Conservation (phyloP, 2,329 filamentous ascomycete genomes). For the Paraphoma chrysanthemicola region DNA sequence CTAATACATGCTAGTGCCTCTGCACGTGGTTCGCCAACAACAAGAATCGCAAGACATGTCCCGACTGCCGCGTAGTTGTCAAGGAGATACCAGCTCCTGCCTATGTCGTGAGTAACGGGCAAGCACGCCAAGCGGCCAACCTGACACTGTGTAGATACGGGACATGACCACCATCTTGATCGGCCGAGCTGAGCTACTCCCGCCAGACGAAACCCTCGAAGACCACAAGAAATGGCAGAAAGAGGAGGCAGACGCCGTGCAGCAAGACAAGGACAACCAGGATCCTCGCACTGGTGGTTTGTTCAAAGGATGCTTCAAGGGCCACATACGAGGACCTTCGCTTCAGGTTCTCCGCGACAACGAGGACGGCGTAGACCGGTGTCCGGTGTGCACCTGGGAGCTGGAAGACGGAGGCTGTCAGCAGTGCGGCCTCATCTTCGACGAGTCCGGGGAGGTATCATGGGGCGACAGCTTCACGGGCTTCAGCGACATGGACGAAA, state of each 20-base stretch:
- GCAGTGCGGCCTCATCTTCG: conserved; percentile 61
- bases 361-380: conserved; percentile 67
- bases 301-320: conserved; percentile 67
- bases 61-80: conserved; percentile 69
- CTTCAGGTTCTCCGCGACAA: conserved; percentile 59
- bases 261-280: conserved; percentile 64
- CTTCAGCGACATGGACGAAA: conserved; percentile 55
- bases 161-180: conserved; percentile 70
- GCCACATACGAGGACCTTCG: conserved; percentile 27
- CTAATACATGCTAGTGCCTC: conserved; percentile 57
- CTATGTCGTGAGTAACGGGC: conserved; percentile 61
- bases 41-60: conserved; percentile 69
- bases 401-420: conserved; percentile 66
- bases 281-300: conserved; percentile 62
- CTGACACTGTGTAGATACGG: conserved; percentile 58
- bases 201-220: conserved; percentile 67
- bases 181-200: conserved; percentile 65
- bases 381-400: conserved; percentile 69
- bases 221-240: conserved; percentile 65
- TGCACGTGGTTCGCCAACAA: conserved; percentile 63
- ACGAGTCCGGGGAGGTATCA: conserved; percentile 52
- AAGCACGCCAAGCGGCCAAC: not conserved
- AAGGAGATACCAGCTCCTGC: conserved; percentile 67
- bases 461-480: conserved; percentile 49
- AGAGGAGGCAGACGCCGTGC: conserved; percentile 66